phyloP scores from a whole-genome alignment of 106 monocot species.

The Dactylorhiza incarnata region DNA sequence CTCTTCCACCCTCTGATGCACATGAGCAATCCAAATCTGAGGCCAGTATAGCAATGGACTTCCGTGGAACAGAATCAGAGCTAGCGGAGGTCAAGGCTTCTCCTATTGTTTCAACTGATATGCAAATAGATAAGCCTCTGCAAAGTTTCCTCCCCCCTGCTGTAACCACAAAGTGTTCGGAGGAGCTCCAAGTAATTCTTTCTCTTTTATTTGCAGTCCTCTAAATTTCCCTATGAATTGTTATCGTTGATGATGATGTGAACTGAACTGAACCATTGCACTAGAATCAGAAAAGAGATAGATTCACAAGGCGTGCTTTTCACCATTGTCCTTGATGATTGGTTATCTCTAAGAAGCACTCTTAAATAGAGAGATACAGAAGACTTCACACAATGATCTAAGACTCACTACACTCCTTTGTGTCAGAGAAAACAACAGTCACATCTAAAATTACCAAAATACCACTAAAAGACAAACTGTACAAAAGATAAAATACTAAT shows the following conservation, averaged over 20 bases:
- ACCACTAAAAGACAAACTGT: too few species aligned
- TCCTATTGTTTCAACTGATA: background rate
- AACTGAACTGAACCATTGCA: too few species aligned
- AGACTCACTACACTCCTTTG: too few species aligned
- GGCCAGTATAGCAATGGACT: background rate
- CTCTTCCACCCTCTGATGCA: background rate
- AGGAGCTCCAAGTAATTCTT: background rate
- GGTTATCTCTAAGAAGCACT: too few species aligned
- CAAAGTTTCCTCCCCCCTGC: conserved; percentile 5
- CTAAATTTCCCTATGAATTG: background rate
- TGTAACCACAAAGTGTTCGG: background rate
- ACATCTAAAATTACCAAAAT: too few species aligned
- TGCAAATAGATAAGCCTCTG: background rate
- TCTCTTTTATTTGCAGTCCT: background rate
- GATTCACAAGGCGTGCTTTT: too few species aligned
- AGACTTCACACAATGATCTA: too few species aligned
- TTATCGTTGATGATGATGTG: background rate
- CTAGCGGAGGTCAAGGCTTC: background rate
- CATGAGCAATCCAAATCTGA: background rate
- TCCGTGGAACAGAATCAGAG: background rate
- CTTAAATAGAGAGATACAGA: too few species aligned
- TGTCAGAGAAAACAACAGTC: too few species aligned
- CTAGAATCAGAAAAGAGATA: too few species aligned
- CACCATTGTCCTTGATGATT: too few species aligned
- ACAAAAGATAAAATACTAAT: too few species aligned